Evolutionary conservation across 1,284 basidiomycete species (phyloP).

Genomic region (Blastosporella zonata): DNA sequence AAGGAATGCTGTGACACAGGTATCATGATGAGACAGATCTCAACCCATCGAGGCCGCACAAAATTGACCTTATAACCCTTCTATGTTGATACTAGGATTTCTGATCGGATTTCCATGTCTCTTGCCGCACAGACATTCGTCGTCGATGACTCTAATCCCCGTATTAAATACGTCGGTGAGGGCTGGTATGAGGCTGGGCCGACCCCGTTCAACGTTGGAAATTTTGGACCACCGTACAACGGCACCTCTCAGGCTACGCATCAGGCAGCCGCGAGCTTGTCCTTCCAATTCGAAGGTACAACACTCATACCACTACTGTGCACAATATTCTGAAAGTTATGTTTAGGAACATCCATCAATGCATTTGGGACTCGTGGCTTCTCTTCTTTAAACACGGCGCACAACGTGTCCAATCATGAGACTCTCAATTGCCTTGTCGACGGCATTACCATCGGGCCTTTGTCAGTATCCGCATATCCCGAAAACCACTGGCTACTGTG

Average conservation of each 20-base stretch:
- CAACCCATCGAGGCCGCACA: too few species aligned
- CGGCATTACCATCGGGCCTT: slow-evolving; percentile 12
- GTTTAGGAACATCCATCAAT: slow-evolving; percentile 6
- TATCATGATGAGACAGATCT: too few species aligned
- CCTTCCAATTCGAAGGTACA: slow-evolving; percentile 23
- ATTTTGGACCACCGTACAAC: slow-evolving; percentile 21
- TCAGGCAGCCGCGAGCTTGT: slow-evolving; percentile 15
- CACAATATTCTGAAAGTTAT: not conserved
- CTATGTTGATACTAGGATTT: too few species aligned
- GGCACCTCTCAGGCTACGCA: slow-evolving; percentile 21
- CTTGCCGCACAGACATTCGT: too few species aligned
- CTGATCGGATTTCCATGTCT: too few species aligned
- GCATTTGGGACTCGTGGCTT: slow-evolving; percentile 22
- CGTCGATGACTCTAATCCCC: too few species aligned
- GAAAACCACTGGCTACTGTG: slow-evolving; percentile 29
- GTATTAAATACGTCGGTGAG: too few species aligned
- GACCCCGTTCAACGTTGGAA: slow-evolving; percentile 1
- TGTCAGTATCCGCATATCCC: not conserved
- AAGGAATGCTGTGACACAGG: too few species aligned
- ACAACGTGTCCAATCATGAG: slow-evolving; percentile 16
- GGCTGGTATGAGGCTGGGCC: too few species aligned
- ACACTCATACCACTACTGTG: not conserved
- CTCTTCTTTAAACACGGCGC: not conserved
- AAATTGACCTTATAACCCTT: too few species aligned
- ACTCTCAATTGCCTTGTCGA: slow-evolving; percentile 27